These are phyloP conservation scores for Sicyos edulis DNA, from an alignment of 306 rosid genomes.

Conservation along the genomic window DNA sequence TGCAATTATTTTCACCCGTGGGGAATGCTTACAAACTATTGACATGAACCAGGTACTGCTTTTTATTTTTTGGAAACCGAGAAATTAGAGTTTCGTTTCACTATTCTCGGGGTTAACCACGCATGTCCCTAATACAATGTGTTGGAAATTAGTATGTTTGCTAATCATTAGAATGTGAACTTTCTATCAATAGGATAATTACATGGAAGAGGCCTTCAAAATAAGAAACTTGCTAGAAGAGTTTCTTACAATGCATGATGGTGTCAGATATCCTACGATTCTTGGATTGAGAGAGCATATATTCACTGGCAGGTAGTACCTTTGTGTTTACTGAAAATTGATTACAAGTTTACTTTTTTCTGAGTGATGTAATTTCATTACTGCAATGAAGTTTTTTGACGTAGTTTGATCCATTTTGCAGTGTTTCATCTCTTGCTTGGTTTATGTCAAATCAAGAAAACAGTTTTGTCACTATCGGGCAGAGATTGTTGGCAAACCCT, in stretches of 20 bases:
- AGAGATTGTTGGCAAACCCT: constrained; percentile 88
- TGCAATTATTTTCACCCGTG: too few relatives aligned
- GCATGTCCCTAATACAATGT: neutral
- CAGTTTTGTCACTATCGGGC: constrained; percentile 95
- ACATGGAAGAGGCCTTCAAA: constrained; percentile 98
- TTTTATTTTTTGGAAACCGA: too few relatives aligned
- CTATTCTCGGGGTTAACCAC: too few relatives aligned
- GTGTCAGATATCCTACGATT: constrained; percentile 71
- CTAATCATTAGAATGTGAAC: neutral
- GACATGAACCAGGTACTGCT: too few relatives aligned
- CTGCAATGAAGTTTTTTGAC: constrained; percentile 4
- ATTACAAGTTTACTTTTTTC: constrained; percentile 20
- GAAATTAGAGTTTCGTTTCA: too few relatives aligned
- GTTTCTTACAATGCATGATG: constrained; percentile 53
- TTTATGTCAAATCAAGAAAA: constrained; percentile 94
- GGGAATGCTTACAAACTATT: too few relatives aligned
- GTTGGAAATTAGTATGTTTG: constrained; percentile 7
- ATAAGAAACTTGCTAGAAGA: constrained; percentile 94
- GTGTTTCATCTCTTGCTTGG: constrained; percentile 99
- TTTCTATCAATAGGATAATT: constrained; percentile 58
- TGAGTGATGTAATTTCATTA: constrained; percentile 21
- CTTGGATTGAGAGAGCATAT: constrained; percentile 97
- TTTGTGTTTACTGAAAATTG: constrained; percentile 24
- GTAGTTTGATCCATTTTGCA: constrained; percentile 33
- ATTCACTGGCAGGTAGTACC: constrained; percentile 81